A percentile compares a stretch with the other conserved stretches of the same genome.
These are phyloP conservation scores for Diospyros lotus DNA, from an alignment of 148 eudicot genomes.

Conservation along the genomic window DNA sequence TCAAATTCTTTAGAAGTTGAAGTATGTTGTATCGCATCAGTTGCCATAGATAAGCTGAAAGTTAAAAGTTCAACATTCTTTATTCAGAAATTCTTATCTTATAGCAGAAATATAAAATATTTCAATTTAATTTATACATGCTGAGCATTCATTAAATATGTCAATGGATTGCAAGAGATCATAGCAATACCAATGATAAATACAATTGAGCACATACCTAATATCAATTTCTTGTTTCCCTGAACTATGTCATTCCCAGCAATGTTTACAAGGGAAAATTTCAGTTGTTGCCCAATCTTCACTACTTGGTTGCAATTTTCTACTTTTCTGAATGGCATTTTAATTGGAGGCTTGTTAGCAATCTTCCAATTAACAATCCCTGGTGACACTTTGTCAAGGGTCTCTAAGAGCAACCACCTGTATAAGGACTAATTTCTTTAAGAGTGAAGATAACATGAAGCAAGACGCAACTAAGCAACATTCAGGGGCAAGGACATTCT, in stretches of 20 bases:
- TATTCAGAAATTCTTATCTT: conserved; percentile 5
- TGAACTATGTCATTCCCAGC: conserved; percentile 91
- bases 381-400: conserved; percentile 73
- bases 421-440: background rate
- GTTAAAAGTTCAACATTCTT: no score
- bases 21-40: conserved; percentile 83
- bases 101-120: conserved; percentile 1
- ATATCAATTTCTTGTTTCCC: conserved; percentile 74
- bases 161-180: background rate
- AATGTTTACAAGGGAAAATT: conserved; percentile 80
- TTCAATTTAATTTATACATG: background rate
- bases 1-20: conserved; percentile 71
- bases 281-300: conserved; percentile 80
- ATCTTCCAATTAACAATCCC: conserved; percentile 87
- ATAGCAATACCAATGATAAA: background rate
- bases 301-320: conserved; percentile 91
- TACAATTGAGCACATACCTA: conserved; percentile 39
- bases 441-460: background rate
- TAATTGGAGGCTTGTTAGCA: conserved; percentile 79
- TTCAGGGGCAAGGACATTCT: background rate
- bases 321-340: conserved; percentile 86
- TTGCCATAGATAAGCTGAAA: conserved; percentile 86
- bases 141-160: background rate
- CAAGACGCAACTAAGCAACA: background rate
- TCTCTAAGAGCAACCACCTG: conserved; percentile 82